phyloP scores from a whole-genome alignment of 108 stramenopile species.

The Cyclotella sp. region DNA sequence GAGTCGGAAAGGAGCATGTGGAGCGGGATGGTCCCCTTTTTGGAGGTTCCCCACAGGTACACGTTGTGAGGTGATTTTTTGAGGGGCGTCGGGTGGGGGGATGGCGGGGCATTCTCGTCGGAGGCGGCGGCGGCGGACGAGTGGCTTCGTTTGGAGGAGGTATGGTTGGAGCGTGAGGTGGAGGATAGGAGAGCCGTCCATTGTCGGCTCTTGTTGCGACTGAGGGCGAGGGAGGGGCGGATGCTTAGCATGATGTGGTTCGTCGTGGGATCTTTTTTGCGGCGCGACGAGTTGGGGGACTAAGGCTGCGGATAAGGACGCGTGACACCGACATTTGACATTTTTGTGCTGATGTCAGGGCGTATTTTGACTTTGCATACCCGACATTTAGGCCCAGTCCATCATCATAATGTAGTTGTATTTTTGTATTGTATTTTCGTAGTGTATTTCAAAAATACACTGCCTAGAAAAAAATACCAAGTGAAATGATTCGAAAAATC shows the following conservation, averaged over 20 bases:
- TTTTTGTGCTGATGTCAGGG: not conserved
- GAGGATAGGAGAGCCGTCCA: too few species aligned
- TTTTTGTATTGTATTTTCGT: too few species aligned
- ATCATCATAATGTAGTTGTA: too few species aligned
- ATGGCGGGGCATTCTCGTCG: not conserved
- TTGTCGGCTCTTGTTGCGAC: not conserved
- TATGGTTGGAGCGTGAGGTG: too few species aligned
- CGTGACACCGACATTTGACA: not conserved
- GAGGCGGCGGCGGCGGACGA: not conserved
- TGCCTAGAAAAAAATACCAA: too few species aligned
- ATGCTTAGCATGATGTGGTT: not conserved
- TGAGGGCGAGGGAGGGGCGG: not conserved
- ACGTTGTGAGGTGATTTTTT: conserved; percentile 4
- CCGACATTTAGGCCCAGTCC: too few species aligned
- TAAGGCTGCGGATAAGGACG: too few species aligned
- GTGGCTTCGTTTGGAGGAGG: not conserved
- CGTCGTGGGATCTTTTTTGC: not conserved
- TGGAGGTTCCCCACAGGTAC: conserved; percentile 56
- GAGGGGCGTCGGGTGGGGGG: not conserved
- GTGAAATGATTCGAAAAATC: too few species aligned
- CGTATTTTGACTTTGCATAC: not conserved
- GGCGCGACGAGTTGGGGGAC: too few species aligned
- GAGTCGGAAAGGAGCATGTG: conserved; percentile 12
- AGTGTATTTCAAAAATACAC: too few species aligned
- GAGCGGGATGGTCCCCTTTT: conserved; percentile 39